These are phyloP conservation scores for Cymbidium sinense DNA, from an alignment of 106 monocot species.

Conservation along the genomic window DNA sequence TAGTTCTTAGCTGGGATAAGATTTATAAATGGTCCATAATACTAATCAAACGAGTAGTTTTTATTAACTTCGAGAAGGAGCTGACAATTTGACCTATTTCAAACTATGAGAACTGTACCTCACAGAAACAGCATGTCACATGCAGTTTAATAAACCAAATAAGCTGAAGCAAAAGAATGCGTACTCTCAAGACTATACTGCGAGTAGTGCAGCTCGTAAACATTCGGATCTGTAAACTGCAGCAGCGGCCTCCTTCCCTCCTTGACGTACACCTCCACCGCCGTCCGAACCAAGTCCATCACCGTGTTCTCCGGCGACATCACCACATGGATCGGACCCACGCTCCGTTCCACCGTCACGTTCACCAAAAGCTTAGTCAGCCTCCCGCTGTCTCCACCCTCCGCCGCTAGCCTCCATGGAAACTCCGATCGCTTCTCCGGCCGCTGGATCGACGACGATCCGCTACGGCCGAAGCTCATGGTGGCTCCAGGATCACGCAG, in stretches of 20 bases:
- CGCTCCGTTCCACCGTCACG: conserved; percentile 47
- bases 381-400: conserved; percentile 1
- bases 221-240: conserved; percentile 5
- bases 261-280: conserved; percentile 30
- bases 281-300: conserved; percentile 34
- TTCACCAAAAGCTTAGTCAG: conserved; percentile 37
- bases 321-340: conserved; percentile 35
- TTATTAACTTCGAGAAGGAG: neutral
- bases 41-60: neutral
- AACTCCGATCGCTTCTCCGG: too few species aligned
- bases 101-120: neutral
- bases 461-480: neutral
- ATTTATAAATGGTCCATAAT: too few species aligned
- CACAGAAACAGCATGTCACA: neutral
- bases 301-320: conserved; percentile 37
- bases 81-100: neutral
- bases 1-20: too few species aligned
- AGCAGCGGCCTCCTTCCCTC: conserved; percentile 46
- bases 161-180: neutral
- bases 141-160: neutral
- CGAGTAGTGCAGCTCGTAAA: conserved; percentile 48
- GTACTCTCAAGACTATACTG: conserved; percentile 48
- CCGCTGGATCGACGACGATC: neutral
- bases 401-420: neutral
- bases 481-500: neutral